Evolutionary conservation across 1,139 yeast species (phyloP), one percentile per base, ranked within the genome.

Genomic region (Saccharomycopsis phalli): DNA sequence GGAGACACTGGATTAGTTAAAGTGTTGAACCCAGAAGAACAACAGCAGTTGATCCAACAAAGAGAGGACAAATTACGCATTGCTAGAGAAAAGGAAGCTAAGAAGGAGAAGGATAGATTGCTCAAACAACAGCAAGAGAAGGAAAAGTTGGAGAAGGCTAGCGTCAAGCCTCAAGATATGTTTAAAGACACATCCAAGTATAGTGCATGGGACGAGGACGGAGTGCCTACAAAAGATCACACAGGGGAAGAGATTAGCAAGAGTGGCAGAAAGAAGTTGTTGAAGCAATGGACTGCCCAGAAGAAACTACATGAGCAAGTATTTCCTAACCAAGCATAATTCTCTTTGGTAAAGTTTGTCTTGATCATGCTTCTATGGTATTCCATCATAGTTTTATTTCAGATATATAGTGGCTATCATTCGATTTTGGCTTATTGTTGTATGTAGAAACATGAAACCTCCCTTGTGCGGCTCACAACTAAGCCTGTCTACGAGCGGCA

Each of bases 161-260:
- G 75, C 54, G 52, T 79, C 4, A 59, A 76, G 5, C 95, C 97
- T 1, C 47, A 58, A 31, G 88, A 82, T 19, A 60, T 91, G 74
- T 91, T 88, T 62, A 71, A 68, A 53, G 72, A 72, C 44, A 47
- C 51, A n/a, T 45, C 56, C 4, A 65, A 71, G 42, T 91, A 74
- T 57, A 61, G 74, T 6, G 82, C 74, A 53, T 91, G 93, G 83
- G 97, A 91, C 55, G 88, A 71, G 23, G 62, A 68, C 29, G 99
- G 99, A 1, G 47, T 91, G 19, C 99, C 99, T 13, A 68, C 76
- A 1, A 78, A 76, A 55, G 87, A 80, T 49, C 68, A 62, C 32
- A 75, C 74, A 13, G 98, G 97, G 7, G 86, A 79, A 52, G 94
- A 87, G 44, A 69, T 88, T n/a, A 72, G 94, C 38, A 91, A 91